These are phyloP conservation scores for Pseudoneurospora amorphoporcata DNA, from an alignment of 495 filamentous ascomycete species.

Conservation along the genomic window DNA sequence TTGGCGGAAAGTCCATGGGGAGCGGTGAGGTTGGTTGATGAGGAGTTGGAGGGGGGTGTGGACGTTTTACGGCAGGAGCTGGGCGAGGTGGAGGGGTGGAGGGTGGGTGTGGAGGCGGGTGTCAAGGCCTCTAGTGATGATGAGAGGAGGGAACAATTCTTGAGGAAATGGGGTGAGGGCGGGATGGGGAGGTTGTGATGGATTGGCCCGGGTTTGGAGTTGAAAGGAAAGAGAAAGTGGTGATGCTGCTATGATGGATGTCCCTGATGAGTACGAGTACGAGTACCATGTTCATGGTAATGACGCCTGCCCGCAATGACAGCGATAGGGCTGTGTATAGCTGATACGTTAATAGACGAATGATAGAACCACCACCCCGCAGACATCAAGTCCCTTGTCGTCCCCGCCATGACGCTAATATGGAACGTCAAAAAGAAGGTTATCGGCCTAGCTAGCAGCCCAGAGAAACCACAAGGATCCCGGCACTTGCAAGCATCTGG, in stretches of 20 bases:
- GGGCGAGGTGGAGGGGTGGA: slow-evolving; percentile 14
- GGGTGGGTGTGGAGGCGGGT: slow-evolving; percentile 19
- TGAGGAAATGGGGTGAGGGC: slow-evolving; percentile 29
- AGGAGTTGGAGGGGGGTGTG: slow-evolving; percentile 28
- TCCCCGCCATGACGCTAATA: neutral
- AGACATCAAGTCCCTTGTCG: no score
- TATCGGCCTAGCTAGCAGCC: no score
- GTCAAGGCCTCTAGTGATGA: slow-evolving; percentile 20
- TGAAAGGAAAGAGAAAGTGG: no score
- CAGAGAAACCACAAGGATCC: neutral
- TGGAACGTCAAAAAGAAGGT: neutral
- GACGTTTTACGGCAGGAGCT: slow-evolving; percentile 27
- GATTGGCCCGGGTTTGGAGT: no score
- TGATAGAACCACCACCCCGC: no score
- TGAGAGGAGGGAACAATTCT: slow-evolving; percentile 29
- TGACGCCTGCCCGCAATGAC: no score
- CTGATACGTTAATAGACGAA: no score
- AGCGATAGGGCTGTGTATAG: no score
- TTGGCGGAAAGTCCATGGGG: slow-evolving; percentile 31
- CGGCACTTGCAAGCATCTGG: neutral
- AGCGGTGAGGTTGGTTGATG: slow-evolving; percentile 29
- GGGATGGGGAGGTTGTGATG: no score
- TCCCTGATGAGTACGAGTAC: no score
- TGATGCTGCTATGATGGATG: no score
- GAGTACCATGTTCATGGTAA: no score